Percentiles rank a stretch among this genome's conserved stretches.
phyloP scores from a whole-genome alignment of 1,284 basidiomycete species.

The Marasmius fiardii region DNA sequence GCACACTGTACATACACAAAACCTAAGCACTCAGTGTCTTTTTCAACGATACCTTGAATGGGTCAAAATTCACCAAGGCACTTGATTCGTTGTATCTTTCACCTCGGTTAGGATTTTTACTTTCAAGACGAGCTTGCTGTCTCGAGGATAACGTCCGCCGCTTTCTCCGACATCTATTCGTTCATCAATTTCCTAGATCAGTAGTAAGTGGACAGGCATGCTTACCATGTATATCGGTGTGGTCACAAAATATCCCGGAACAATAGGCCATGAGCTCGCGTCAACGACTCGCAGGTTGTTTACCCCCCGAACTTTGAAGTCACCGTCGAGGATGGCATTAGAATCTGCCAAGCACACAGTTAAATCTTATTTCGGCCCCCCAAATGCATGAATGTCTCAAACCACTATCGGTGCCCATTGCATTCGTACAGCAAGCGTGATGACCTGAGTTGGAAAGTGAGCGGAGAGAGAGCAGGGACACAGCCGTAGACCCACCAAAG shows the following conservation, averaged over 20 bases:
- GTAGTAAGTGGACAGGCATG: background rate
- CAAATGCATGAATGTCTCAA: background rate
- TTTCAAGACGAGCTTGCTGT: background rate
- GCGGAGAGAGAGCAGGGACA: background rate
- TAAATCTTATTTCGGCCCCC: background rate
- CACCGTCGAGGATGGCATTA: slow-evolving; percentile 26
- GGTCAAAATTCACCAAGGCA: no score
- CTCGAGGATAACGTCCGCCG: slow-evolving; percentile 22
- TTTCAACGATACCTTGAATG: no score
- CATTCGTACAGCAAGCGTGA: slow-evolving; percentile 29
- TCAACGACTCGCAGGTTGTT: slow-evolving; percentile 26
- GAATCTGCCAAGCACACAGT: slow-evolving; percentile 17
- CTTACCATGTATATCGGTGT: slow-evolving; percentile 29
- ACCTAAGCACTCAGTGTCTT: no score
- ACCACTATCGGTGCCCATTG: slow-evolving; percentile 25
- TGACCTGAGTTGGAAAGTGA: slow-evolving; percentile 19
- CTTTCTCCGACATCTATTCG: slow-evolving; percentile 26
- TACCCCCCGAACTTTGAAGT: slow-evolving; percentile 27
- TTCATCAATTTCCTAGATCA: background rate
- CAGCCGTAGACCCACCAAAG: slow-evolving; percentile 18
- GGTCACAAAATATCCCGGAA: slow-evolving; percentile 29
- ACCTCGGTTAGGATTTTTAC: background rate
- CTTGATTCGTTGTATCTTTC: no score
- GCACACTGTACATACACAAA: no score
- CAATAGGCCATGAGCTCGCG: slow-evolving; percentile 25